A percentile compares a stretch with the other conserved stretches of the same genome.
These are phyloP conservation scores for Hymenochaete sp. DNA, from an alignment of 1,284 basidiomycete species.

Conservation along the genomic window DNA sequence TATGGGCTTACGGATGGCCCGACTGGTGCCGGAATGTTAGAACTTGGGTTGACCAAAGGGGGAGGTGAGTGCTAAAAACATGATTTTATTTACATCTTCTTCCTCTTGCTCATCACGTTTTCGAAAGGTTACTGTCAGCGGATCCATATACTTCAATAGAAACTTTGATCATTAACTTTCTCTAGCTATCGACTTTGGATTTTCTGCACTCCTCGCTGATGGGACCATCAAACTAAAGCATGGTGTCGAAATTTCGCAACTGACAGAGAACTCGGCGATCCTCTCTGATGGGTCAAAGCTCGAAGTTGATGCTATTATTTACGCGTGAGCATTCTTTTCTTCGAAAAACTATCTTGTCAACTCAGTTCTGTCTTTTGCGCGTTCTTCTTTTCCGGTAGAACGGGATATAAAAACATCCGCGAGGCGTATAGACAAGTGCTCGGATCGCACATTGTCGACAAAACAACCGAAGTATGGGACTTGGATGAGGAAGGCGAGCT, in stretches of 20 bases:
- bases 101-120: constrained; percentile 11
- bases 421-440: constrained; percentile 16
- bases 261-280: constrained; percentile 23
- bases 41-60: constrained; percentile 23
- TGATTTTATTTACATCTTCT: neutral
- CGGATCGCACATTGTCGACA: constrained; percentile 22
- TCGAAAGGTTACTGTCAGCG: constrained; percentile 10
- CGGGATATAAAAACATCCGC: constrained; percentile 14
- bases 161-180: neutral
- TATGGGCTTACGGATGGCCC: constrained; percentile 30
- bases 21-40: constrained; percentile 24
- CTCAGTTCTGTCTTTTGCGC: too few relatives aligned
- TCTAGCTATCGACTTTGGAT: constrained; percentile 34
- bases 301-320: constrained; percentile 27
- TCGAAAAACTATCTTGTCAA: neutral
- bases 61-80: constrained; percentile 22
- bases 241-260: constrained; percentile 24
- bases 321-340: constrained; percentile 20
- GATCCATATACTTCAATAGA: neutral
- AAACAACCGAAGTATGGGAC: constrained; percentile 20
- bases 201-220: constrained; percentile 25
- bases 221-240: constrained; percentile 26
- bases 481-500: constrained; percentile 25
- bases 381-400: constrained; percentile 20
- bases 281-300: constrained; percentile 28